These are phyloP conservation scores for Xylaria bambusicola DNA, from an alignment of 495 filamentous ascomycete species.

Conservation along the genomic window DNA sequence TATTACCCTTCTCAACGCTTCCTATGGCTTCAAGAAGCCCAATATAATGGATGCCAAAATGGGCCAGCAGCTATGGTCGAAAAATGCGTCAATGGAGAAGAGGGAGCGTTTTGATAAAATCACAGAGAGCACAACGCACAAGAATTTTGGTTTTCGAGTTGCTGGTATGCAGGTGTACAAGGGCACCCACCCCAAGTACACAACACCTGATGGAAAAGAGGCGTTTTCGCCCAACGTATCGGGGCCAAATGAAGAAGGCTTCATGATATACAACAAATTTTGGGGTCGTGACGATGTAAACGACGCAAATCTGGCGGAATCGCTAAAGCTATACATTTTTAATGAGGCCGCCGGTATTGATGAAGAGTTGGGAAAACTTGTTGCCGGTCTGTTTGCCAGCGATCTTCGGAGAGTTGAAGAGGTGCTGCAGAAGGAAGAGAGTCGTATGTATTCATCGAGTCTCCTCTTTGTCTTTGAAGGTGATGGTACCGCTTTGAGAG, in stretches of 20 bases:
- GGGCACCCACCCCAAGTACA: constrained; percentile 39
- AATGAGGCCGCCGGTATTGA: constrained; percentile 61
- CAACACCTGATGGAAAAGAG: background rate
- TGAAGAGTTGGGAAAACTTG: constrained; percentile 50
- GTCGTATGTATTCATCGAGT: constrained; percentile 91
- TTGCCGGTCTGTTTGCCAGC: constrained; percentile 64
- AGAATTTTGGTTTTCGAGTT: constrained; percentile 79
- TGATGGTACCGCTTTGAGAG: constrained; percentile 66
- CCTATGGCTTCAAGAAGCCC: constrained; percentile 76
- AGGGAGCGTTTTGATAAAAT: constrained; percentile 77
- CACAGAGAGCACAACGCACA: constrained; percentile 75
- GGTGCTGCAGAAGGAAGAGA: constrained; percentile 73
- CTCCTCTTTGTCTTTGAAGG: constrained; percentile 93
- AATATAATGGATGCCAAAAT: constrained; percentile 97
- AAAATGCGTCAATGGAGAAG: constrained; percentile 77
- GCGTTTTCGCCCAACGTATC: constrained; percentile 41
- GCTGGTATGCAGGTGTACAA: constrained; percentile 94
- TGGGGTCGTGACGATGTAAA: constrained; percentile 75
- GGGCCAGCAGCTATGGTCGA: constrained; percentile 81
- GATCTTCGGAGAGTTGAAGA: constrained; percentile 67
- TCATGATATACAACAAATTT: constrained; percentile 80
- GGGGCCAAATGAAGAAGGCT: constrained; percentile 52
- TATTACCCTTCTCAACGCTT: constrained; percentile 85
- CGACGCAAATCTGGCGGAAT: constrained; percentile 68
- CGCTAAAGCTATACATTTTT: constrained; percentile 75